Base-by-base conservation (phyloP, 352 stramenopile genomes). In the Blastocystis sp. region DNA sequence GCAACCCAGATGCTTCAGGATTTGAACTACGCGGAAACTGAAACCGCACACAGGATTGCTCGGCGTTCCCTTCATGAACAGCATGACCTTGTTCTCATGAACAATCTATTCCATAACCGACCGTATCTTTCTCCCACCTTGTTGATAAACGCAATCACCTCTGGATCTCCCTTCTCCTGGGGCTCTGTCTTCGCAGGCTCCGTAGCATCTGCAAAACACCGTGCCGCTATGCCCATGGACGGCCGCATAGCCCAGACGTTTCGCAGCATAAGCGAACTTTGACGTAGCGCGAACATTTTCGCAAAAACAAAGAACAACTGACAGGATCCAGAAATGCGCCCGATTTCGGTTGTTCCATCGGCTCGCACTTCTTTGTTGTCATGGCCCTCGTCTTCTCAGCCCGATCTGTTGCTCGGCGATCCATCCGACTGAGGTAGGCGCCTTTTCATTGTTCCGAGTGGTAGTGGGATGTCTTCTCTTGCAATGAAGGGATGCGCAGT, bases 21-120 rank as follows among this genome's bases (percentile, higher is more conserved):
- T 93, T 84, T 92, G 92, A 87, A 95, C 92, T 65, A 94, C 92
- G 88, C 94, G 91, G 90, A 93, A 93, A 65, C 91, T 94, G 86
- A 95, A 95, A 76, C 92, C 92, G 73, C 92, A 95, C 88, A 94
- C 91, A 59, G 92, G 92, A 77, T 91, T 90, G 84, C 90, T 91
- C 56, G 92, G 92, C 86, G 92, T 95, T 65, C 92, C 92, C 87
- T 95, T 95, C 92, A 95, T 95, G 88, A 94, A 95, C 0, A 95
- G 89, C 91, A 95, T 93, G 34, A 95, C 87, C 32, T 92, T 91
- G 88, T 94, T 94, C 88, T 89, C 93, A 86, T 93, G 93, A 36
- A 95, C 91, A 61, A 85, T 85, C 75, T 85, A 72, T n/a, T n/a
- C n/a, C 14, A 65, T 11, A 36, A 69, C 9, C 40, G 18, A 44